A percentile compares a stretch with the other conserved stretches of the same genome.
These are phyloP conservation scores for Dichotomocladium elegans DNA, from an alignment of 371 early-diverging fungal genomes.

Conservation along the genomic window DNA sequence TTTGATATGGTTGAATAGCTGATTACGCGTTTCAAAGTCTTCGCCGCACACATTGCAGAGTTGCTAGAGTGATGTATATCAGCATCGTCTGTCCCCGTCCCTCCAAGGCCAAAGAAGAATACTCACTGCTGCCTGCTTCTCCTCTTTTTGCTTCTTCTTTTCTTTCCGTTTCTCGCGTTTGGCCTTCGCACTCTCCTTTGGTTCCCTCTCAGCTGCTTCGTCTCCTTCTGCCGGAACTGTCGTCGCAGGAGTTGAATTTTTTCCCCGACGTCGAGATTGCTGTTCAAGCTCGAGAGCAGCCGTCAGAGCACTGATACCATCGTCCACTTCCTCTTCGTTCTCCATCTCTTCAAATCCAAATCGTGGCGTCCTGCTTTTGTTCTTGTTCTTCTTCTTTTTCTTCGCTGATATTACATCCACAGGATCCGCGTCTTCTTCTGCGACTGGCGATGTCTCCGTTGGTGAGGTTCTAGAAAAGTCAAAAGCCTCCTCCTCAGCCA, in stretches of 20 bases:
- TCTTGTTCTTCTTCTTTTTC: conserved; percentile 32
- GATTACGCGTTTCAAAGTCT: conserved; percentile 60
- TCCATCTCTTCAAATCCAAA: conserved; percentile 24
- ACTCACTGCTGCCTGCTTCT: conserved; percentile 1
- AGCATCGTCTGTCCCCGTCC: background rate
- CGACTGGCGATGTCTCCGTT: conserved; percentile 2
- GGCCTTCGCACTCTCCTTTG: conserved; percentile 42
- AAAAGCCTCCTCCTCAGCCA: conserved; percentile 52
- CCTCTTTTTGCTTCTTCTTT: conserved; percentile 47
- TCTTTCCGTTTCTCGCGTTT: conserved; percentile 41
- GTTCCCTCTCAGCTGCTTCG: conserved; percentile 18
- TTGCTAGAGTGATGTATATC: conserved; percentile 6
- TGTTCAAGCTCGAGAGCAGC: conserved; percentile 26
- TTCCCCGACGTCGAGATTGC: conserved; percentile 8
- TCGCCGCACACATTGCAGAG: conserved; percentile 67
- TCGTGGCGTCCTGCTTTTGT: conserved; percentile 30
- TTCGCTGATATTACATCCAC: conserved; percentile 14
- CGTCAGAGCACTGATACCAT: conserved; percentile 22
- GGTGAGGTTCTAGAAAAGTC: conserved; percentile 17
- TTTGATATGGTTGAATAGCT: conserved; percentile 73
- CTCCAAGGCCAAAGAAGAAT: background rate
- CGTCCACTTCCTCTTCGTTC: conserved; percentile 16
- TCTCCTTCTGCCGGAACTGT: conserved; percentile 14
- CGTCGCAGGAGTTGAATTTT: conserved; percentile 6
- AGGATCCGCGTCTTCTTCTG: conserved; percentile 25